Evolutionary conservation across 352 stramenopile species (phyloP).

Genomic region (Phytopythium aichiense): DNA sequence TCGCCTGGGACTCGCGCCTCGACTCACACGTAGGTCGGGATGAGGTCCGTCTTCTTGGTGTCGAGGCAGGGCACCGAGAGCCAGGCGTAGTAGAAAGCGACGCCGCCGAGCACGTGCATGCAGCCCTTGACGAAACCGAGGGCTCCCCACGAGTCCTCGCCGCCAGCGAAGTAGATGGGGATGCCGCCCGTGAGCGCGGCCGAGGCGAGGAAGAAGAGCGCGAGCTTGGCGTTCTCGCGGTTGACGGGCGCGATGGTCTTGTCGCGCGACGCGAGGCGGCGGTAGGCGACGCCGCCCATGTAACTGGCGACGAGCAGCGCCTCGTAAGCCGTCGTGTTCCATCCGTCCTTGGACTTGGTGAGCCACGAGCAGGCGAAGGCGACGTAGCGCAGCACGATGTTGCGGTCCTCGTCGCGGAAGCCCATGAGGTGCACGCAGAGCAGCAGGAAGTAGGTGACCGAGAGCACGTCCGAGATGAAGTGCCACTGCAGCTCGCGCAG

Average conservation of each 20-base stretch:
- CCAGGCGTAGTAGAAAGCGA: slow-evolving; percentile 77
- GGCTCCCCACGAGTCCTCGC: slow-evolving; percentile 29
- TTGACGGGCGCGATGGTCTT: slow-evolving; percentile 48
- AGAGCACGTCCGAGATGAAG: slow-evolving; percentile 86
- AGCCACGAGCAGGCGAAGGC: slow-evolving; percentile 82
- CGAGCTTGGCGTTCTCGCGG: slow-evolving; percentile 49
- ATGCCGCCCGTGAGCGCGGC: slow-evolving; percentile 41
- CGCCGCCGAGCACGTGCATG: slow-evolving; percentile 65
- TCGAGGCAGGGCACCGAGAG: slow-evolving; percentile 71
- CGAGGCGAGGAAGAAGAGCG: slow-evolving; percentile 34
- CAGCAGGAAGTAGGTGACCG: slow-evolving; percentile 81
- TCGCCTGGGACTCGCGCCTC: not conserved
- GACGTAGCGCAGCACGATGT: slow-evolving; percentile 83
- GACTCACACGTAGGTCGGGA: slow-evolving; percentile 44
- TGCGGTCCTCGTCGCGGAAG: slow-evolving; percentile 74
- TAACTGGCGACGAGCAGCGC: slow-evolving; percentile 58
- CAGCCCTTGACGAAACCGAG: slow-evolving; percentile 58
- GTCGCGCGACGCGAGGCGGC: slow-evolving; percentile 39
- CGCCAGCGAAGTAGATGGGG: slow-evolving; percentile 43
- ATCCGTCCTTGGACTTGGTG: slow-evolving; percentile 83
- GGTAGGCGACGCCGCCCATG: slow-evolving; percentile 49
- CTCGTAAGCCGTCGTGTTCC: slow-evolving; percentile 69
- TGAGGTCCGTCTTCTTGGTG: slow-evolving; percentile 81
- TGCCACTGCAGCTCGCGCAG: slow-evolving; percentile 76
- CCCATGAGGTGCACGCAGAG: slow-evolving; percentile 85